Base-by-base conservation (phyloP, 2,329 filamentous ascomycete genomes). In the Sclerotiophoma versabilis region DNA sequence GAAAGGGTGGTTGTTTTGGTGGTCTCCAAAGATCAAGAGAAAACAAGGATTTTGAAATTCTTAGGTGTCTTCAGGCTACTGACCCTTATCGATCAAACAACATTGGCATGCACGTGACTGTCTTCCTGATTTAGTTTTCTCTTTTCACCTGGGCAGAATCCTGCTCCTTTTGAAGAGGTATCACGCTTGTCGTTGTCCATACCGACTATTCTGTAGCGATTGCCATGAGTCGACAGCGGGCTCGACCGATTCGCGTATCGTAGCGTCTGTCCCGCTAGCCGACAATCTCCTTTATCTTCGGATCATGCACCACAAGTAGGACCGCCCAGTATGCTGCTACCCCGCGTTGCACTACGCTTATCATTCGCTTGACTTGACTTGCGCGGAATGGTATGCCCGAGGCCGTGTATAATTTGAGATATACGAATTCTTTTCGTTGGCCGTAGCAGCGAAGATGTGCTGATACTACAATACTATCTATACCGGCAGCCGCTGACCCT, bases 401-500 rank as follows among this genome's bases (percentile, higher is more conserved):
- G 8, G 20, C n/a, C 33, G 23, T 5, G 26, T 45, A 22, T 22
- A 12, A 25, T 34, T 27, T 37, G 12, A 10, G 33, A 45, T 51
- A 26, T 45, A 27, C 41, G 19, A 12, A 20, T 23, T 29, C 34
- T 11, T 46, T 46, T 46, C 41, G 27, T 44, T 52, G 27, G 49
- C 27, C 36, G n/a, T 22, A 34, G 41, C 27, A 12, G 42, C 27
- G 34, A 39, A 20, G 33, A 33, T 44, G 46, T 52, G 41, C 17
- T 45, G 41, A 27, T 39, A 34, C 20, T 41, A 52, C 26, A 45
- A 39, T 6, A 27, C 34, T 38, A 38, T 20, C 26, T 26, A 15
- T 12, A 20, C 22, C 33, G 37, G 46, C 54, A 52, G 49, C 50
- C 38, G 44, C 57, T 47, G 25, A 46, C 48, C 50, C 49, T 34